Base-by-base conservation (phyloP, 441 rosid species). In the Adansonia madagascariensis region DNA sequence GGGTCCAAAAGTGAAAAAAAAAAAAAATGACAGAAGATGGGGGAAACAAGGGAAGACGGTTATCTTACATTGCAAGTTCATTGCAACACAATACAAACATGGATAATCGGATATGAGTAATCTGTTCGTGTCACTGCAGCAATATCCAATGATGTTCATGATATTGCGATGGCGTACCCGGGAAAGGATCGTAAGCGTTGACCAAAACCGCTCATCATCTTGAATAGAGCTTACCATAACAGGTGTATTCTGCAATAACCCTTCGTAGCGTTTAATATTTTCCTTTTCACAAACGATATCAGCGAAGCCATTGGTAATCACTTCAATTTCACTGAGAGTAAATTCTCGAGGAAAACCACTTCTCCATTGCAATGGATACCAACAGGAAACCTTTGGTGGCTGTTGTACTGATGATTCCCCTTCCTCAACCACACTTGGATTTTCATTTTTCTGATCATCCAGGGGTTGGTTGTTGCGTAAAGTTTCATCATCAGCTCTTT, bases 301-400 rank as follows among this genome's bases (percentile, higher is more conserved):
- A 8, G 87, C 15, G 44, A 87, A 85, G 24, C 77, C 84, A 18
- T 78, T 27, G 0, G 90, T 84, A 3, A 87, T 83, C 41, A 35
- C 85, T 70, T 85, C 85, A 10, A 89, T 70, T 77, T 89, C 92
- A 41, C 50, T 27, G 17, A 67, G 77, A 0, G 80, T 31, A 73
- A 89, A 87, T 1, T 81, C 77, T 35, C 85, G 76, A 61, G 89
- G 92, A 70, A 66, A 85, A 50, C 89, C 88, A 5, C 24, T 65
- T 75, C 83, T 82, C 85, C 84, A 80, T n/a, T 89, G 81, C 52
- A 87, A 71, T 11, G 90, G 90, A 71, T 79, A 80, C 88, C 89
- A 79, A 53, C 44, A 52, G 41, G 82, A 77, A 60, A 74, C 69
- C 2, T 53, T 74, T 4, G 79, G 65, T 57, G 80, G 47, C 31